A percentile compares a stretch with the other conserved stretches of the same genome.
phyloP scores from a whole-genome alignment of 805 yeast genomes.

The Myxozyma nipponensis region DNA sequence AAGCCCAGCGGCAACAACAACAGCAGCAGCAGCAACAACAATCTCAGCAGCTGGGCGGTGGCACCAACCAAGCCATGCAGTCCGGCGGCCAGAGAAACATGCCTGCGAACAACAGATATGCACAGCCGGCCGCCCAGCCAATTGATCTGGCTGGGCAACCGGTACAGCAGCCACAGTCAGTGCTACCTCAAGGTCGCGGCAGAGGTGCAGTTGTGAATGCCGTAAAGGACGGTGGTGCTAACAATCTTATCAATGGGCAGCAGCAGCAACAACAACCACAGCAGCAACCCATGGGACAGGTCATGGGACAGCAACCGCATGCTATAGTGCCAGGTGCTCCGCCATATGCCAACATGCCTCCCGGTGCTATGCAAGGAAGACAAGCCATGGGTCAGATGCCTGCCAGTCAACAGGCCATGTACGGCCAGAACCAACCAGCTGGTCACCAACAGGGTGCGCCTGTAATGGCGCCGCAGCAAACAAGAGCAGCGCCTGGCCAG shows the following conservation, averaged over 20 bases:
- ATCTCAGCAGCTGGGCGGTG: background rate
- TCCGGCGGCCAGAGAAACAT: background rate
- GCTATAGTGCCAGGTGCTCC: too few species aligned
- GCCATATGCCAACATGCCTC: too few species aligned
- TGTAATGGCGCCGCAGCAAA: conserved; percentile 3
- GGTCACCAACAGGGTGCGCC: conserved; percentile 1
- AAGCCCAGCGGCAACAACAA: conserved; percentile 7
- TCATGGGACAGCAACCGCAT: conserved; percentile 18
- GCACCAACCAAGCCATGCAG: background rate
- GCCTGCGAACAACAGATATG: background rate
- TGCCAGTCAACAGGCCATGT: conserved; percentile 7
- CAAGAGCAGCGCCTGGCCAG: conserved; percentile 6
- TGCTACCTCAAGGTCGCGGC: background rate
- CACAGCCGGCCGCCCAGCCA: background rate
- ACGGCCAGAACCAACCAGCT: background rate
- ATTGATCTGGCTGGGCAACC: background rate
- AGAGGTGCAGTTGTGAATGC: background rate
- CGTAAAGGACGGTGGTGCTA: background rate
- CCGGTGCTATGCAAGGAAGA: conserved; percentile 12
- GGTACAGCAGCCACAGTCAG: background rate
- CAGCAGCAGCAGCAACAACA: conserved; percentile 16
- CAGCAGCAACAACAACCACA: conserved; percentile 11
- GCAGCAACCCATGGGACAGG: conserved; percentile 16
- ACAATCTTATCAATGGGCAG: background rate
- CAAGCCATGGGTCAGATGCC: conserved; percentile 2